These are phyloP conservation scores for Zygotorulaspora florentina DNA, from an alignment of 805 yeast species.

Conservation along the genomic window DNA sequence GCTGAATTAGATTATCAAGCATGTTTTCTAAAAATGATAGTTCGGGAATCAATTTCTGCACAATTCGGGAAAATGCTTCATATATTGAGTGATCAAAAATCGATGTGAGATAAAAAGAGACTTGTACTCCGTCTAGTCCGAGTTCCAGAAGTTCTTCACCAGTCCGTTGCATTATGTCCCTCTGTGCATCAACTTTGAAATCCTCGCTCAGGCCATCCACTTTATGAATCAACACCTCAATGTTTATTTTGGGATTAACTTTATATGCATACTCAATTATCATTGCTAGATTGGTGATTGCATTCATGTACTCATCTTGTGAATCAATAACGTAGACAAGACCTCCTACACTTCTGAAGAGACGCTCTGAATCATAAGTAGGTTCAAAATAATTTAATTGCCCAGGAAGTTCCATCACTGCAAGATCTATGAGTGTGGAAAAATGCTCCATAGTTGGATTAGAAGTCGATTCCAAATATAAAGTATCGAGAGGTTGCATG, in stretches of 20 bases:
- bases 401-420: slow-evolving; percentile 93
- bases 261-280: slow-evolving; percentile 84
- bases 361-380: slow-evolving; percentile 67
- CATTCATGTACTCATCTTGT: slow-evolving; percentile 91
- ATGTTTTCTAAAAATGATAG: slow-evolving; percentile 82
- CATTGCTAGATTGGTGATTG: slow-evolving; percentile 81
- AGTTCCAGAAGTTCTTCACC: slow-evolving; percentile 88
- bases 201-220: slow-evolving; percentile 95
- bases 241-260: slow-evolving; percentile 77
- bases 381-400: slow-evolving; percentile 88
- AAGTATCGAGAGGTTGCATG: slow-evolving; percentile 92
- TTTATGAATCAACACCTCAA: slow-evolving; percentile 92
- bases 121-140: slow-evolving; percentile 87
- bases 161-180: slow-evolving; percentile 94
- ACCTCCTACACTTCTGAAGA: slow-evolving; percentile 82
- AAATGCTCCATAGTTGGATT: slow-evolving; percentile 84
- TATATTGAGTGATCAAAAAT: slow-evolving; percentile 94
- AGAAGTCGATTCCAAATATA: slow-evolving; percentile 84
- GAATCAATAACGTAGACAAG: slow-evolving; percentile 91
- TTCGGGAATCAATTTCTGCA: slow-evolving; percentile 86
- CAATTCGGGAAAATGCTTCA: slow-evolving; percentile 91
- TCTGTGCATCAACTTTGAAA: slow-evolving; percentile 86
- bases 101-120: slow-evolving; percentile 85
- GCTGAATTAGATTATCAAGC: slow-evolving; percentile 83
- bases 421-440: slow-evolving; percentile 75